Evolutionary conservation across 2,329 filamentous ascomycete genomes (phyloP), one percentile per base, ranked within the genome.

Genomic region (Colletotrichum lentis): DNA sequence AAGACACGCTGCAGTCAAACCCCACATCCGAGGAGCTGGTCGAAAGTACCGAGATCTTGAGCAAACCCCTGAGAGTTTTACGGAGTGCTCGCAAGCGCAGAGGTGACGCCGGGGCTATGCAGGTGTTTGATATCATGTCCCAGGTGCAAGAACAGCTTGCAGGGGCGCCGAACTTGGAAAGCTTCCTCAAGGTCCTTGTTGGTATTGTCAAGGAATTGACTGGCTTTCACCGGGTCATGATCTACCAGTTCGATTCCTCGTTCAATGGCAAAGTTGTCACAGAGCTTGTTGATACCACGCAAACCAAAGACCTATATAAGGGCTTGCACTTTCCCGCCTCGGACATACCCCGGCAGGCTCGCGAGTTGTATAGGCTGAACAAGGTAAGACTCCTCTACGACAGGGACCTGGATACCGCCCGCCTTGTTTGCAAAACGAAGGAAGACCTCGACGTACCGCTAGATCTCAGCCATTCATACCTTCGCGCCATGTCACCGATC

Each of bases 211-310:
- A 96, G 75, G 94, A 97, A 74, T 77, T 97, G 56, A 96, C 93
- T 0, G 93, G 94, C 0, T 97, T 97, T 71, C 94, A 97, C 75
- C 91, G 94, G 14, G 92, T 97, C 55, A 94, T 97, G 92, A 86
- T 97, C 2, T 97, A 97, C 74, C 93, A 97, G 76, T 97, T 97
- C 71, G 94, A 97, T 76, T 83, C 88, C 5, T 79, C 84, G 1
- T 96, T 91, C 83, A 97, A 96, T 73, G 94, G 93, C 20, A 89
- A 91, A 64, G 93, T 97, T 1, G 93, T 97, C 5, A 93, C 93
- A 0, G 94, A 97, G 76, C 81, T 97, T 12, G 91, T 97, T 10
- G 92, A 97, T 75, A 91, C 92, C 1, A 83, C 87, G 20, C 88
- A 90, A 39, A 95, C 93, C 0, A 90, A 90, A 62, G 94, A 97